These are phyloP conservation scores for Aureobasidium sp. DNA, from an alignment of 2,329 filamentous ascomycete genomes.

Conservation along the genomic window DNA sequence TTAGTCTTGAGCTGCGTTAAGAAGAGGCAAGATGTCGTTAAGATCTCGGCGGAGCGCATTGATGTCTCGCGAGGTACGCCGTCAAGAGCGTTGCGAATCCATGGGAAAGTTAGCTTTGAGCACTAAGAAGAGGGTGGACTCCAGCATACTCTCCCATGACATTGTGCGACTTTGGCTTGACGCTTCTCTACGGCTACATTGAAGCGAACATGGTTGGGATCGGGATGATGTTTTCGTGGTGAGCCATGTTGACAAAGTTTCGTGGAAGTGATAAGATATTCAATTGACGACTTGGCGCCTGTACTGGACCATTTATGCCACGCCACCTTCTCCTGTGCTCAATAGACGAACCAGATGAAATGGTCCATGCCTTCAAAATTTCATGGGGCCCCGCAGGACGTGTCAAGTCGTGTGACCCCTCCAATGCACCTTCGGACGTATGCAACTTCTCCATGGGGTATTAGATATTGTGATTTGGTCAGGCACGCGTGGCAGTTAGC, in stretches of 20 bases:
- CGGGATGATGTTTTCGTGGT: no score
- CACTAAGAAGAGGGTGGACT: not conserved
- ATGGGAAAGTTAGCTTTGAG: conserved; percentile 11
- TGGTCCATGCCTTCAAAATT: not conserved
- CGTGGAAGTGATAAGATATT: no score
- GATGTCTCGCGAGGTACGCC: conserved; percentile 48
- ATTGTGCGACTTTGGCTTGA: not conserved
- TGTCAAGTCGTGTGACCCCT: not conserved
- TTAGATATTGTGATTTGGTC: no score
- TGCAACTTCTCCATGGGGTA: not conserved
- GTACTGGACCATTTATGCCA: not conserved
- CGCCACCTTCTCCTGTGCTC: not conserved
- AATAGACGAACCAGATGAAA: no score
- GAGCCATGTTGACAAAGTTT: no score
- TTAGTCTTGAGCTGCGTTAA: no score
- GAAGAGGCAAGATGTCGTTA: conserved; percentile 33
- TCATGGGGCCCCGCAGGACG: not conserved
- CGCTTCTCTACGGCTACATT: not conserved
- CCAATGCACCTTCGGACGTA: no score
- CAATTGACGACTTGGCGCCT: no score
- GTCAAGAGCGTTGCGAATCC: conserved; percentile 48
- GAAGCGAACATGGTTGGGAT: not conserved
- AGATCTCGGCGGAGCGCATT: conserved; percentile 47
- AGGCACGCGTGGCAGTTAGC: not conserved
- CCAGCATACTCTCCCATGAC: conserved; percentile 6